Evolutionary conservation across 352 stramenopile genomes (phyloP), one percentile per base, ranked within the genome.

Genomic region (Phytophthora parvispora): DNA sequence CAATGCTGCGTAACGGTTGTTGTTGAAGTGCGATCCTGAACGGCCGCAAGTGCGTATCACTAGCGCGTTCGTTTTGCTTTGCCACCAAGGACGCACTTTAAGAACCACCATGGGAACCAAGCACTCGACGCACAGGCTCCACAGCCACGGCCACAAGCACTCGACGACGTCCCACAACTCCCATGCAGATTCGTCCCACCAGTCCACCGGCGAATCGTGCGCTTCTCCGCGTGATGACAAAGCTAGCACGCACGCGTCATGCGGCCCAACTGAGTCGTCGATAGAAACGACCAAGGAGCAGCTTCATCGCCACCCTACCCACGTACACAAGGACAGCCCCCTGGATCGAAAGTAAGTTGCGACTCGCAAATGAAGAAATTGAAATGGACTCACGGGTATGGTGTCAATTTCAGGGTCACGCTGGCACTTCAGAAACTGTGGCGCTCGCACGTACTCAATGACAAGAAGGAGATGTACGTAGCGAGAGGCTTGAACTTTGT

Each of bases 381-480:
- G 22, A 7, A 6, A 18, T 16, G 27, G 20, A 31, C 13, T 62
- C n/a, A 49, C 24, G 6, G 20, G 13, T 27, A 22, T 48, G 18
- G 3, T 24, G 0, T 16, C 18, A 27, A 27, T 25, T 12, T 32
- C 38, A 91, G 84, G 56, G 86, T 93, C 70, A 84, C 82, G 20
- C 78, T 89, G 20, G 79, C 83, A 16, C 77, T 91, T 27, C 80
- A 83, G 57, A 82, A 90, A 54, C 74, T 93, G 63, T 80, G 87
- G 75, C 74, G 69, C 43, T 85, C 89, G 43, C 83, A 72, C 7
- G 42, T 74, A 16, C 47, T 73, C 8, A 76, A 85, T 20, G 66
- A 82, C 40, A 73, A 72, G 42, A 52, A 34, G 51, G 77, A 90
- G 20, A 50, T 63, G 79, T 90, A 60, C 16, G 42, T 40, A 2